phyloP scores from a whole-genome alignment of 306 rosid genomes.

The Ziziphus jujuba region DNA sequence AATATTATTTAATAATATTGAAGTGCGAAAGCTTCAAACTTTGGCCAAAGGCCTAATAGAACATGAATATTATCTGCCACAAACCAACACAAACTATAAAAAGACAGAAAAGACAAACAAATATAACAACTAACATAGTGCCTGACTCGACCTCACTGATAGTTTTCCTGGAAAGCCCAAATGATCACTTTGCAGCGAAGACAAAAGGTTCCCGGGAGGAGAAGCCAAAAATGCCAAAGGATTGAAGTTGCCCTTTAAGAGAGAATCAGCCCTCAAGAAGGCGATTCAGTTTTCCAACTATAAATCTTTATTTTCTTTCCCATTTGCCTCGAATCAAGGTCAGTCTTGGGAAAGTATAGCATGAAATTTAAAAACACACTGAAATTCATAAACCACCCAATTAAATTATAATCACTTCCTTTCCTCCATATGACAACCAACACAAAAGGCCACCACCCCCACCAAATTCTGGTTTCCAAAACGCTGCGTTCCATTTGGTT shows the following conservation, averaged over 20 bases:
- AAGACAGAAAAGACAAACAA: slow-evolving; percentile 14
- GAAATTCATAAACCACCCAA: neutral
- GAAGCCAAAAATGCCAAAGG: slow-evolving; percentile 82
- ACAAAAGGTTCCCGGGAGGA: slow-evolving; percentile 29
- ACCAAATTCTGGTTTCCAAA: slow-evolving; percentile 10
- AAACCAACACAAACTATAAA: slow-evolving; percentile 4
- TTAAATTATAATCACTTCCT: slow-evolving; percentile 22
- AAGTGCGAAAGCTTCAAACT: slow-evolving; percentile 1
- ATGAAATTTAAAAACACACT: neutral
- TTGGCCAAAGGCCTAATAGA: slow-evolving; percentile 35
- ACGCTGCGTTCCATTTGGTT: slow-evolving; percentile 23
- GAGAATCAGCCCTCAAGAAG: slow-evolving; percentile 40
- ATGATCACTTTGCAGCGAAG: slow-evolving; percentile 23
- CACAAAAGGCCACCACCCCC: slow-evolving; percentile 20
- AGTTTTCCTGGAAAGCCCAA: slow-evolving; percentile 29
- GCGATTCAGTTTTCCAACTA: slow-evolving; percentile 25
- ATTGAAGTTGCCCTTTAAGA: slow-evolving; percentile 88
- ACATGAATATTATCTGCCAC: neutral
- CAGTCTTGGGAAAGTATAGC: no score
- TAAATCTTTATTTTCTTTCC: slow-evolving; percentile 23
- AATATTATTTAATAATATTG: neutral
- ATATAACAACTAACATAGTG: slow-evolving; percentile 16
- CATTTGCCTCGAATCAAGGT: slow-evolving; percentile 1
- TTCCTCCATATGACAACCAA: slow-evolving; percentile 10
- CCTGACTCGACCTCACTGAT: slow-evolving; percentile 21